Evolutionary conservation across 352 stramenopile species (phyloP).

Genomic region (Thalassiosira exigua): DNA sequence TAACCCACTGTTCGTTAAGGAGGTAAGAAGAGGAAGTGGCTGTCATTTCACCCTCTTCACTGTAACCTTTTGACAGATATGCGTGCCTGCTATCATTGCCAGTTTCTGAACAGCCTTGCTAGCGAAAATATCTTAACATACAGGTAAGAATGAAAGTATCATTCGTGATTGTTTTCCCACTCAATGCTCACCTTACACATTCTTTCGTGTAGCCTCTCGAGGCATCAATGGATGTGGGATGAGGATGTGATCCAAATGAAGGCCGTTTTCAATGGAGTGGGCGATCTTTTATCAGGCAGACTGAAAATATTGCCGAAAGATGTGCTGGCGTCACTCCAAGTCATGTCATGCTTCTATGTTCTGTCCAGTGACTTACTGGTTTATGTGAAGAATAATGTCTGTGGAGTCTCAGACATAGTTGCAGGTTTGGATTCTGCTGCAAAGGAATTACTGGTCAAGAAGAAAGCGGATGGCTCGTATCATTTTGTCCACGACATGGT

Average conservation of each 20-base stretch:
- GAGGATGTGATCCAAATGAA: slow-evolving; percentile 30
- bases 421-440: slow-evolving; percentile 1
- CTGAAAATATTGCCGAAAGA: slow-evolving; percentile 20
- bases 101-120: slow-evolving; percentile 20
- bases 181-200: not conserved
- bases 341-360: slow-evolving; percentile 19
- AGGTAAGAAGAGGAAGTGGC: too few species aligned
- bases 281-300: slow-evolving; percentile 20
- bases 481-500: slow-evolving; percentile 30
- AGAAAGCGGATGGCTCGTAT: slow-evolving; percentile 1
- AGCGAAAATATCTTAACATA: slow-evolving; percentile 26
- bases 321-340: slow-evolving; percentile 8
- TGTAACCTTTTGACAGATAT: too few species aligned
- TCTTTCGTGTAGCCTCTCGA: slow-evolving; percentile 12
- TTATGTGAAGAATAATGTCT: not conserved
- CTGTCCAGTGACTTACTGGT: not conserved
- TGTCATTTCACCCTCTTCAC: too few species aligned
- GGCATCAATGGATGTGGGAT: slow-evolving; percentile 30
- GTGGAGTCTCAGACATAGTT: slow-evolving; percentile 4
- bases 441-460: slow-evolving; percentile 18
- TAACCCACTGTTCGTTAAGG: slow-evolving; percentile 35
- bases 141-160: not conserved
- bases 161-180: not conserved
- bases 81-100: too few species aligned
- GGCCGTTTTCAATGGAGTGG: slow-evolving; percentile 28